A percentile compares a stretch with the other conserved stretches of the same genome.
Evolutionary conservation across 2,329 filamentous ascomycete species (phyloP).

Genomic region (Fusarium brachygibbosum): DNA sequence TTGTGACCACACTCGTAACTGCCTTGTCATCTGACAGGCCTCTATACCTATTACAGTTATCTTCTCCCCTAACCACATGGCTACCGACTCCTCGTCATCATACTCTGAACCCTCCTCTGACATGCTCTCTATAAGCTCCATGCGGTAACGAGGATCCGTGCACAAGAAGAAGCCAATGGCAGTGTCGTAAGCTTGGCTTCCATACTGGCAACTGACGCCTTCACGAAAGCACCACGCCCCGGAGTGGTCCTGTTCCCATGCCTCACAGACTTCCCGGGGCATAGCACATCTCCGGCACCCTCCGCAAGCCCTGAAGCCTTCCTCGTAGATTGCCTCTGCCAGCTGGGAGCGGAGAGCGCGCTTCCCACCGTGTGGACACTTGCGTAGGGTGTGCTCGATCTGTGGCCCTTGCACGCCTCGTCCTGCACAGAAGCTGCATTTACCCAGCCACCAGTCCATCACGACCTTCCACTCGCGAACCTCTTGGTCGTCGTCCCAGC

Average conservation of each 20-base stretch:
- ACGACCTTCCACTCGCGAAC: too few relatives aligned
- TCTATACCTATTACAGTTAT: too few relatives aligned
- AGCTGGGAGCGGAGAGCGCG: background rate
- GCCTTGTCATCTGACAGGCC: too few relatives aligned
- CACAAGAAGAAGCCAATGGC: background rate
- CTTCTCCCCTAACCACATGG: too few relatives aligned
- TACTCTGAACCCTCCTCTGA: background rate
- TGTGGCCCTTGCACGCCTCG: background rate
- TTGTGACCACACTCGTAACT: too few relatives aligned
- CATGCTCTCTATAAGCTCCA: background rate
- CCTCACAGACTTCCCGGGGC: background rate
- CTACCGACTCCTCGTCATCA: too few relatives aligned
- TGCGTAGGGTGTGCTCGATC: background rate
- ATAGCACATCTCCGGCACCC: background rate
- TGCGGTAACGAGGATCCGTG: background rate
- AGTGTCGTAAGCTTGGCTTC: background rate
- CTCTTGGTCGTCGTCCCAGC: too few relatives aligned
- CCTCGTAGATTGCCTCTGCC: background rate
- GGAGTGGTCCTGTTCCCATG: background rate
- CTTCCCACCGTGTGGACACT: background rate
- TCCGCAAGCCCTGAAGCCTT: background rate
- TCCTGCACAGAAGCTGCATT: background rate
- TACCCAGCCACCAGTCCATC: too few relatives aligned
- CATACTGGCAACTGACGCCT: background rate
- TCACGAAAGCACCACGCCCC: background rate